Percentiles rank a stretch among this genome's conserved stretches.
Conservation (phyloP, 2,329 filamentous ascomycete genomes). For the Epichloe sibirici region DNA sequence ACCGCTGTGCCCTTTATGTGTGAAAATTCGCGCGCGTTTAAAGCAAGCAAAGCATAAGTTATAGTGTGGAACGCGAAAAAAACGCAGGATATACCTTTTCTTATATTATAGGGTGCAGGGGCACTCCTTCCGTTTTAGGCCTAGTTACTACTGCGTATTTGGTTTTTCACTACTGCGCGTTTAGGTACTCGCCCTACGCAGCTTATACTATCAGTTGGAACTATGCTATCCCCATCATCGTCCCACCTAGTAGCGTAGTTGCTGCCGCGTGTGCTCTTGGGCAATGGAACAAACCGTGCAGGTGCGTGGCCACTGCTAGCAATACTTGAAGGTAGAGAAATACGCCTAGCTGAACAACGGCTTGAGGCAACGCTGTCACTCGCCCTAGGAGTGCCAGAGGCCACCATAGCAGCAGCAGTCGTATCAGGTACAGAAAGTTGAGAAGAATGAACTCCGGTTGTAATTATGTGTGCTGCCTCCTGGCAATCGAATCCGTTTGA, state of each 20-base stretch:
- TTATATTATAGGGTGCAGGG: too few relatives aligned
- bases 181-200: too few relatives aligned
- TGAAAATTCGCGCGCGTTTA: too few relatives aligned
- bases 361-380: conserved; percentile 3
- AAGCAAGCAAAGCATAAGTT: too few relatives aligned
- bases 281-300: conserved; percentile 26
- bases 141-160: too few relatives aligned
- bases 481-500: background rate
- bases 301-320: conserved; percentile 16
- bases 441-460: background rate
- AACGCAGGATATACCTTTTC: too few relatives aligned
- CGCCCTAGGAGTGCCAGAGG: background rate
- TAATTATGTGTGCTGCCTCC: background rate
- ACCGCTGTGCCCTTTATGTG: too few relatives aligned
- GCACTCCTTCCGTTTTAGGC: too few relatives aligned
- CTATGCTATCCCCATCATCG: conserved; percentile 40
- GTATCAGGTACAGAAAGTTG: background rate
- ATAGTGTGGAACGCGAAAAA: too few relatives aligned
- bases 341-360: conserved; percentile 9
- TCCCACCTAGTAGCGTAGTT: conserved; percentile 29
- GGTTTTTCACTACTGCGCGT: too few relatives aligned
- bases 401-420: background rate
- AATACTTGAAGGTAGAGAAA: conserved; percentile 16
- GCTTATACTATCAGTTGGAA: conserved; percentile 50
- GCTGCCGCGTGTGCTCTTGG: conserved; percentile 28